Conservation (phyloP, 371 early-diverging fungal genomes). For the Mortierella sp. region DNA sequence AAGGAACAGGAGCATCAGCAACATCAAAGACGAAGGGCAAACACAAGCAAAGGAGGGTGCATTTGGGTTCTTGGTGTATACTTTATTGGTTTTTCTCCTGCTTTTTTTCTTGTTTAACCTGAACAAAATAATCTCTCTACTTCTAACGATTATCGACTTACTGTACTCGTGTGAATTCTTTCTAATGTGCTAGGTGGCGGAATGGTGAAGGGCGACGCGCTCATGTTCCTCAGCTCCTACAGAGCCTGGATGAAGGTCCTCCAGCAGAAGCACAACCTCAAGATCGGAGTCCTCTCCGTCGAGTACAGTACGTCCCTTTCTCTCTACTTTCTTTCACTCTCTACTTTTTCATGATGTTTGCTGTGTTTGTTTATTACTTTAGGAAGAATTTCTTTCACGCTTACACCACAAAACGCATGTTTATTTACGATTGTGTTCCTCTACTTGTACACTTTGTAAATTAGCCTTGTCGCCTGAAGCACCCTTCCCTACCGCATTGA, state of each 20-base stretch:
- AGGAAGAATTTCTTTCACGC: not conserved
- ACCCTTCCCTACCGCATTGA: constrained; percentile 63
- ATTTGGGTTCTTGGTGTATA: constrained; percentile 12
- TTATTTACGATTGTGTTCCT: too few species aligned
- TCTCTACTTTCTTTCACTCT: not conserved
- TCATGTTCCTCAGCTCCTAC: constrained; percentile 50
- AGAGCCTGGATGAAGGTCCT: constrained; percentile 63
- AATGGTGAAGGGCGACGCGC: constrained; percentile 51
- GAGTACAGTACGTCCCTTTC: constrained; percentile 62
- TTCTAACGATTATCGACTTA: not conserved
- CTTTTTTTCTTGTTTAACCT: not conserved
- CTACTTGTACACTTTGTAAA: not conserved
- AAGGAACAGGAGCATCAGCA: not conserved
- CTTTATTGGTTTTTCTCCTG: constrained; percentile 13
- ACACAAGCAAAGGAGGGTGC: not conserved
- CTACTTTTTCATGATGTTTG: not conserved
- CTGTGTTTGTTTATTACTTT: not conserved
- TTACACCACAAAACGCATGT: not conserved
- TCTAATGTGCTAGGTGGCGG: constrained; percentile 38
- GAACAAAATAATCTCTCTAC: not conserved
- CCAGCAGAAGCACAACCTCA: constrained; percentile 63
- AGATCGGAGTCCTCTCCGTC: constrained; percentile 66
- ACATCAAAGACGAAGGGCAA: not conserved
- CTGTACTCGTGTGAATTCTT: not conserved
- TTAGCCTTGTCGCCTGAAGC: constrained; percentile 53